Evolutionary conservation across 345 rosid genomes (phyloP), one percentile per base, ranked within the genome.

Genomic region (Iberis pinnata): DNA sequence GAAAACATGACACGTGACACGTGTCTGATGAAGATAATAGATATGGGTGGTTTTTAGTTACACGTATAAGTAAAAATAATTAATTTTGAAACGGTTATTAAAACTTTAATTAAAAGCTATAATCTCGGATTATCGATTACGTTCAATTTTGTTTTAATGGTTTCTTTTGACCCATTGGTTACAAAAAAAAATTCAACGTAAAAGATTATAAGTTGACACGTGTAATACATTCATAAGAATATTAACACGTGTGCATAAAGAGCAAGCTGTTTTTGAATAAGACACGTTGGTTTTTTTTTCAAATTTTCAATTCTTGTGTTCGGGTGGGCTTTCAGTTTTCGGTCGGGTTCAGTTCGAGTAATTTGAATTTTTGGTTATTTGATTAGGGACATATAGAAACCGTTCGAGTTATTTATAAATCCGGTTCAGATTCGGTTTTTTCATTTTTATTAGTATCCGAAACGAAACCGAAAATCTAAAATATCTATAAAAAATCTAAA

Each of bases 81-180:
- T n/a, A n/a, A n/a, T n/a, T n/a, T n/a, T n/a, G n/a, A n/a, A n/a
- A n/a, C n/a, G n/a, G n/a, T 9, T 49, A n/a, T 33, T 8, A 25
- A 43, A 32, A 10, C 2, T 18, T 7, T 3, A 18, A 43, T 53
- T 60, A 43, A 45, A 31, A 49, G 53, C 71, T 72, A 54, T 33
- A 61, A 75, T 36, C 41, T 49, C 72, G 68, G 65, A 49, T 70
- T 72, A 70, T 65, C 70, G 44, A 53, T 53, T 49, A 18, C 24
- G 33, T 60, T 43, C 15, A 40, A 9, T 18, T 51, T 39, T 49
- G 6, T 19, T 35, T 54, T 36, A 35, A 50, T 69, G 20, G 38
- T 48, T 33, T 16, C n/a, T 29, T 15, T 32, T 43, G 24, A 26
- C 29, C 24, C 14, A 67, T 53, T 62, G 55, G 69, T 47, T 36